Base-by-base conservation (phyloP, 1,284 basidiomycete species). In the Moniliophthora roreri region DNA sequence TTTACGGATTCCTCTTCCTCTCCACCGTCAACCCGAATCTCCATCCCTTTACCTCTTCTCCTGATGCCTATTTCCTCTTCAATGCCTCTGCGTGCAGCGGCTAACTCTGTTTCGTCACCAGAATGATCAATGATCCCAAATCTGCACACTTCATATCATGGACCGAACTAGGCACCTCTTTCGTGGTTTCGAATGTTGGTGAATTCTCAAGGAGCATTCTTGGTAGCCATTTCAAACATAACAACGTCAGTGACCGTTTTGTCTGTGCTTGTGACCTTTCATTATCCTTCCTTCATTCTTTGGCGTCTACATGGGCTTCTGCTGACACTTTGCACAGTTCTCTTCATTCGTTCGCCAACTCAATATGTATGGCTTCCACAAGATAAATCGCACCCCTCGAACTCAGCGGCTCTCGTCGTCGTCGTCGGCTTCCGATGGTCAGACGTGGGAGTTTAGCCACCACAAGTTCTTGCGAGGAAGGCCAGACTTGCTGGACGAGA, bases 311-410 rank as follows among this genome's bases (percentile, higher is more conserved):
- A 20, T 16, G 42, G 24, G 52, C 38, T 54, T 26, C 26, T 37
- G 10, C 52, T 18, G 49, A 46, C 45, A 57, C 28, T 41, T 21
- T 10, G 2, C 20, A 35, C 61, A 94, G 88, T 94, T 93, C 69
- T 91, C 89, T 23, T 90, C 87, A 63, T 94, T 94, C 67, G 91
- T 94, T 48, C 84, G 91, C 50, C 92, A 94, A 66, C 79, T 94
- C 50, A 94, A 94, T 72, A 94, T 94, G 91, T 93, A 91, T 60
- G 89, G 88, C 48, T 89, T 89, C 68, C 88, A 90, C 71, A 91
- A 91, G 72, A 89, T 89, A 69, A 91, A 91, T 67, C 78, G 87
- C 68, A 49, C 51, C 18, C 91, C 91, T 18, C 86, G 91, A 50
- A 87, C 90, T 1, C 89, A 92, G 66, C 80, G 87, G 58, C 87